phyloP scores from a whole-genome alignment of 2,329 filamentous ascomycete species.

The Calonectria pseudoreteaudii region DNA sequence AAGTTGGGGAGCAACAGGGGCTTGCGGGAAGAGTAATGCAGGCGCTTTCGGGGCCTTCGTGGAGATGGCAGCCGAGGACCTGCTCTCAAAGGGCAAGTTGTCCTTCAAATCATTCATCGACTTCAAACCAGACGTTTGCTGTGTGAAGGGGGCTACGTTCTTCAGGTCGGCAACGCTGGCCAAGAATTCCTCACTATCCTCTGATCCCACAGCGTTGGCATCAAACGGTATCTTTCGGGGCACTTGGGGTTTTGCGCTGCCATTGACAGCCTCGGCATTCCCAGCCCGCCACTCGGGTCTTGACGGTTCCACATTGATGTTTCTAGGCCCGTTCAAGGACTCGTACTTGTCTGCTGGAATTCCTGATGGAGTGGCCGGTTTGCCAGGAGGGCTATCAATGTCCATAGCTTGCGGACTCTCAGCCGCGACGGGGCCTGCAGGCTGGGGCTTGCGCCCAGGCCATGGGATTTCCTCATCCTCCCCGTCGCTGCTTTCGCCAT shows the following conservation, averaged over 20 bases:
- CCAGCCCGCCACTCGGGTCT: constrained; percentile 71
- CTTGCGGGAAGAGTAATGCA: constrained; percentile 58
- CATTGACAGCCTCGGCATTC: constrained; percentile 49
- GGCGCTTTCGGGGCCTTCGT: constrained; percentile 49
- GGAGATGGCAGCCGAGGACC: constrained; percentile 57
- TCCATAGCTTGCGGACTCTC: constrained; percentile 73
- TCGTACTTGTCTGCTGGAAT: constrained; percentile 15
- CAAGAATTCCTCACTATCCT: constrained; percentile 68
- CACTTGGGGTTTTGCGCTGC: constrained; percentile 36
- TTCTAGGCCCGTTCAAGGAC: constrained; percentile 53
- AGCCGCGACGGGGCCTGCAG: constrained; percentile 42
- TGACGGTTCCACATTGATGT: constrained; percentile 69
- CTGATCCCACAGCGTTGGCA: constrained; percentile 60
- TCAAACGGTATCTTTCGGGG: constrained; percentile 40
- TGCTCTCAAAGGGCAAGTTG: constrained; percentile 68
- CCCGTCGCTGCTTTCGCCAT: constrained; percentile 61
- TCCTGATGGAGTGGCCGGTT: constrained; percentile 31
- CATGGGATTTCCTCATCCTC: constrained; percentile 51
- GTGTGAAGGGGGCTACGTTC: constrained; percentile 67
- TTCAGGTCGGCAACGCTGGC: constrained; percentile 66
- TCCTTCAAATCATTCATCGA: constrained; percentile 68
- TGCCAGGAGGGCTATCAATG: constrained; percentile 66
- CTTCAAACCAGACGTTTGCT: constrained; percentile 60
- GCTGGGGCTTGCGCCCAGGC: constrained; percentile 48
- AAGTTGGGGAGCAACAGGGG: constrained; percentile 63